Evolutionary conservation across 495 filamentous ascomycete genomes (phyloP), one percentile per base, ranked within the genome.

Genomic region (Amniculicola lignicola): DNA sequence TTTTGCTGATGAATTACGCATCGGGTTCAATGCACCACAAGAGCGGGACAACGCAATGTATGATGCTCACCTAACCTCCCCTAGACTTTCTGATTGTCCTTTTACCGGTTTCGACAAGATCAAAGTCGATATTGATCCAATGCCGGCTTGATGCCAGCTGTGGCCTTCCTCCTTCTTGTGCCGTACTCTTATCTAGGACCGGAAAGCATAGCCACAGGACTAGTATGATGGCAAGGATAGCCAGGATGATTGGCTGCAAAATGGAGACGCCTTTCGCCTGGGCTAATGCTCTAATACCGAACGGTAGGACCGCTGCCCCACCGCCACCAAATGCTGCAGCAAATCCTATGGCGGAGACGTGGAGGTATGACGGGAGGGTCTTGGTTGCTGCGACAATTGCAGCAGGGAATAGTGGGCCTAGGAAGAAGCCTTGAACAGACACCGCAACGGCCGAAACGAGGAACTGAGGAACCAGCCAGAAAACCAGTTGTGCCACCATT

Each of bases 261-360:
- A 89, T 86, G 61, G 81, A 68, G 9, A 92, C 88, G 12, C 89
- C 89, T 66, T 79, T 85, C 15, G 78, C 79, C 66, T 92, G 83
- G 5, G 88, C 89, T 67, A 92, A 83, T 0, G 87, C 87, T 1
- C 89, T 89, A 1, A 95, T 85, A 0, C 80, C 85, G 65, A 94
- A 95, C 1, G 89, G 89, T 37, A 95, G 79, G 14, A 90, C 64
- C 0, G 88, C 87, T 1, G 87, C 89, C 0, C 89, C 89, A 4
- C 79, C 79, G 1, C 87, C 84, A 1, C 89, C 89, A 69, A 90
- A 83, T 0, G 89, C 87, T 7, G 85, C 84, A 1, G 85, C 86
- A 58, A 93, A 93, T 0, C 89, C 89, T 39, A 95, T 86, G 0
- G 85, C 82, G 48, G 77, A 81, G 25, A 95, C 87, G 65, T 95